phyloP scores from a whole-genome alignment of 1,139 yeast genomes.

The Hanseniaspora uvarum region DNA sequence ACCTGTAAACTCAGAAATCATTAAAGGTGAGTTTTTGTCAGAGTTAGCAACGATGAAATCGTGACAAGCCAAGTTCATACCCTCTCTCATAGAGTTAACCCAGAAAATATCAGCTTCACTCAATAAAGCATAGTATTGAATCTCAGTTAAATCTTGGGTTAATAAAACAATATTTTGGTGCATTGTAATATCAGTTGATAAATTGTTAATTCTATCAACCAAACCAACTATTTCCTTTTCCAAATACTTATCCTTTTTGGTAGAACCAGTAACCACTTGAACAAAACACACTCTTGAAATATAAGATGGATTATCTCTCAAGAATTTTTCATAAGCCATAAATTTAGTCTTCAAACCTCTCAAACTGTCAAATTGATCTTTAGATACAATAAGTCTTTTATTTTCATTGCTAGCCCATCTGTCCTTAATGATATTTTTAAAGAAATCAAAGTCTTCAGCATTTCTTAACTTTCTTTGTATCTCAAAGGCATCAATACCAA shows the following conservation, averaged over 20 bases:
- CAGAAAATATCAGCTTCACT: constrained; percentile 80
- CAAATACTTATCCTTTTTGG: constrained; percentile 42
- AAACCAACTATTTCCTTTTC: constrained; percentile 67
- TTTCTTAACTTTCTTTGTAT: constrained; percentile 39
- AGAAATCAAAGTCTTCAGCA: constrained; percentile 48
- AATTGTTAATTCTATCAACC: constrained; percentile 74
- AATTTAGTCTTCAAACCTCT: constrained; percentile 84
- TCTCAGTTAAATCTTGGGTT: constrained; percentile 79
- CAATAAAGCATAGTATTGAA: constrained; percentile 76
- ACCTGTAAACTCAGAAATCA: constrained; percentile 89
- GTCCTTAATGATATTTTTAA: constrained; percentile 64
- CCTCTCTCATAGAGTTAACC: constrained; percentile 88
- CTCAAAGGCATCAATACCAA: constrained; percentile 72
- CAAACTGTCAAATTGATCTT: constrained; percentile 80
- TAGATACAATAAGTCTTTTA: constrained; percentile 52
- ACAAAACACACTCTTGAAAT: constrained; percentile 63
- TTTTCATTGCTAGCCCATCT: constrained; percentile 46
- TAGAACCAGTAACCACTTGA: constrained; percentile 51
- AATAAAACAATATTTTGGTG: constrained; percentile 72
- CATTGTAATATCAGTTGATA: constrained; percentile 61
- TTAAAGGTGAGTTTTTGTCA: constrained; percentile 65
- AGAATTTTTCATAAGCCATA: constrained; percentile 72
- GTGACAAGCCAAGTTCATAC: constrained; percentile 91
- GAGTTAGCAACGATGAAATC: constrained; percentile 76
- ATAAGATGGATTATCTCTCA: constrained; percentile 59